Percentiles rank a stretch among this genome's conserved stretches.
These are phyloP conservation scores for Podaxis sp. DNA, from an alignment of 768 basidiomycete species.

Conservation along the genomic window DNA sequence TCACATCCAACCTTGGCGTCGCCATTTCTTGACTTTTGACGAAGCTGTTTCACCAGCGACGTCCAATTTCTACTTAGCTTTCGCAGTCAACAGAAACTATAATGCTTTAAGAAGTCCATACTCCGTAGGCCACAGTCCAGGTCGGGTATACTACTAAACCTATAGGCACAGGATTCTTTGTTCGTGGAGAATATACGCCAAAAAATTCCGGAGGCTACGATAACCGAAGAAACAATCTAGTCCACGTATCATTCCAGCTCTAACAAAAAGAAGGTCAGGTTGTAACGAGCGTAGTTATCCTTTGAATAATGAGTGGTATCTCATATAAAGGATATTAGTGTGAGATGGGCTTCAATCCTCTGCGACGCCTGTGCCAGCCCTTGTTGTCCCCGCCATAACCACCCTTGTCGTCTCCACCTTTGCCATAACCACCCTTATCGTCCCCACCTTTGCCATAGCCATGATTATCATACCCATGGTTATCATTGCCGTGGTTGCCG, in stretches of 20 bases:
- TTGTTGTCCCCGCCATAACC: neutral
- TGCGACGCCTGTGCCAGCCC: neutral
- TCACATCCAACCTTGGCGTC: neutral
- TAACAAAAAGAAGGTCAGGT: neutral
- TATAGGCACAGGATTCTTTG: neutral
- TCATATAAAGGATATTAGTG: neutral
- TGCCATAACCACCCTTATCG: neutral
- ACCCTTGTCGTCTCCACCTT: neutral
- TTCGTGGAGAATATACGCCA: slow-evolving; percentile 6
- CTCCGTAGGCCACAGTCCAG: neutral
- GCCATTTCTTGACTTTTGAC: neutral
- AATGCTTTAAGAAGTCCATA: neutral
- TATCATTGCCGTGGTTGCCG: slow-evolving; percentile 8
- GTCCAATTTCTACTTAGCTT: too few species aligned
- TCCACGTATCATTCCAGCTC: slow-evolving; percentile 12
- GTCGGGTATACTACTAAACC: slow-evolving; percentile 1
- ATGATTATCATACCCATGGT: slow-evolving; percentile 6
- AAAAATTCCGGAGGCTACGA: neutral
- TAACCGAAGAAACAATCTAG: slow-evolving; percentile 1
- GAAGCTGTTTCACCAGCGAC: neutral
- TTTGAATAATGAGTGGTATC: neutral
- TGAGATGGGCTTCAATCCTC: neutral
- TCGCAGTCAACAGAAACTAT: too few species aligned
- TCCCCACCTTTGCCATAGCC: slow-evolving; percentile 13
- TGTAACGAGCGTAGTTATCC: neutral